Percentiles rank a stretch among this genome's conserved stretches.
Conservation (phyloP, 2,329 filamentous ascomycete genomes). For the Xylariaceae sp. region DNA sequence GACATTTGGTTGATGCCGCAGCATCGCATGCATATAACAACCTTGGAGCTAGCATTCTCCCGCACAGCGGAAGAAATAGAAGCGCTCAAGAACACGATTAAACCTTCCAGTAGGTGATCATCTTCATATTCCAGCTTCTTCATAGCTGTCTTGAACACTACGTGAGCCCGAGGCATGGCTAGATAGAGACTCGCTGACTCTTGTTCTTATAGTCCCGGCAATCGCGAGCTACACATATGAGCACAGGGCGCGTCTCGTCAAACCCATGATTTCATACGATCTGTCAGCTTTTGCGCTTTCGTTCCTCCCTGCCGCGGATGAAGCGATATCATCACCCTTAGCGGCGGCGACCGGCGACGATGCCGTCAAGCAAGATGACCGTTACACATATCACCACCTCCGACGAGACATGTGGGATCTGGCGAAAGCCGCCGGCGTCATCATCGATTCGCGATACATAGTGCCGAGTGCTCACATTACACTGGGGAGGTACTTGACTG, state of each 20-base stretch:
- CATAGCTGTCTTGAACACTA: too few relatives aligned
- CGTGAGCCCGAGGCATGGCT: too few relatives aligned
- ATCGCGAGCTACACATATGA: conserved; percentile 64
- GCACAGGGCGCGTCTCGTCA: conserved; percentile 72
- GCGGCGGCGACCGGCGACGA: conserved; percentile 34
- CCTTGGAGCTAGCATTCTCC: conserved; percentile 79
- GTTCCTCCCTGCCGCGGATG: conserved; percentile 74
- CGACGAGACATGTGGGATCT: conserved; percentile 70
- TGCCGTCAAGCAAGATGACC: conserved; percentile 49
- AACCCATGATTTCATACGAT: conserved; percentile 80
- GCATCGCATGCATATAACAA: conserved; percentile 76
- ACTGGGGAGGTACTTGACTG: conserved; percentile 72
- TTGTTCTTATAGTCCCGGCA: conserved; percentile 35
- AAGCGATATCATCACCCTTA: conserved; percentile 41
- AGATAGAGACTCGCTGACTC: too few relatives aligned
- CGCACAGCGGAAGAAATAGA: conserved; percentile 66
- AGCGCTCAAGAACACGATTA: conserved; percentile 54
- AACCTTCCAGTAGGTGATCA: conserved; percentile 35
- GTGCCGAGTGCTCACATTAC: conserved; percentile 90
- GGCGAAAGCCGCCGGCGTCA: conserved; percentile 58
- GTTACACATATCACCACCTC: conserved; percentile 87
- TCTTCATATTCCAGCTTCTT: too few relatives aligned
- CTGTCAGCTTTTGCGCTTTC: conserved; percentile 80
- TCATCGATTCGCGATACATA: conserved; percentile 74
- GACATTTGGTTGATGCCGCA: conserved; percentile 84